Percentiles rank a stretch among this genome's conserved stretches.
Evolutionary conservation across 768 basidiomycete species (phyloP).

Genomic region (Naematelia aurantialba): DNA sequence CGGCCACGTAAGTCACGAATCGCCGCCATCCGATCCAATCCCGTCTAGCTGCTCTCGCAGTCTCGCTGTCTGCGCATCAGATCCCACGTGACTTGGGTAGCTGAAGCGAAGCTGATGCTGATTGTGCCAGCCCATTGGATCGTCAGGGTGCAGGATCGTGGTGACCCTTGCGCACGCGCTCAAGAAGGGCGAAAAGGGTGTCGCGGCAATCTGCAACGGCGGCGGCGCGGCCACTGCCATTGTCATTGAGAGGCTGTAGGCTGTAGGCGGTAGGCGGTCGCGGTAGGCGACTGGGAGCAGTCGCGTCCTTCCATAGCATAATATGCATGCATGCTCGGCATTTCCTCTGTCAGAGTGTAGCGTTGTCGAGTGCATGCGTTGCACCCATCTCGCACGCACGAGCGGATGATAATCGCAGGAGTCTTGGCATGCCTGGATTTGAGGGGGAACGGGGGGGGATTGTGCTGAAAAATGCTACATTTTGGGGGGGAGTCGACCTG

Average conservation of each 20-base stretch:
- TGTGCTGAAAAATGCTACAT: no score
- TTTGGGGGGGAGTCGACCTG: no score
- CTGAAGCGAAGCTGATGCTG: constrained; percentile 9
- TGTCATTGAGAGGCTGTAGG: constrained; percentile 78
- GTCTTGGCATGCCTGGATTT: no score
- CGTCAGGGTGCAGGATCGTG: constrained; percentile 89
- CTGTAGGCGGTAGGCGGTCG: background rate
- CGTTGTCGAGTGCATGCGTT: no score
- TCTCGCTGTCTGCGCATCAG: background rate
- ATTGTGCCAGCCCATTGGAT: constrained; percentile 77
- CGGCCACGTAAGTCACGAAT: constrained; percentile 54
- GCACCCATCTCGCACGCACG: no score
- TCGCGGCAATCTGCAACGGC: constrained; percentile 94
- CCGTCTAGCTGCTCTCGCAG: background rate
- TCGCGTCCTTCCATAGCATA: background rate
- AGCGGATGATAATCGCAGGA: no score
- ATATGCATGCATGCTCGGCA: background rate
- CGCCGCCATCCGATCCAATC: background rate
- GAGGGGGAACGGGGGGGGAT: no score
- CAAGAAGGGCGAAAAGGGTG: constrained; percentile 87
- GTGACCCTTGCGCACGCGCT: constrained; percentile 90
- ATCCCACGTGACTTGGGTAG: background rate
- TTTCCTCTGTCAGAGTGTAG: no score
- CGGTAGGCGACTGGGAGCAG: no score
- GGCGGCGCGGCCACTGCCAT: constrained; percentile 81